A percentile compares a stretch with the other conserved stretches of the same genome.
These are phyloP conservation scores for Coniochaeta pulveracea DNA, from an alignment of 2,329 filamentous ascomycete species.

Conservation along the genomic window DNA sequence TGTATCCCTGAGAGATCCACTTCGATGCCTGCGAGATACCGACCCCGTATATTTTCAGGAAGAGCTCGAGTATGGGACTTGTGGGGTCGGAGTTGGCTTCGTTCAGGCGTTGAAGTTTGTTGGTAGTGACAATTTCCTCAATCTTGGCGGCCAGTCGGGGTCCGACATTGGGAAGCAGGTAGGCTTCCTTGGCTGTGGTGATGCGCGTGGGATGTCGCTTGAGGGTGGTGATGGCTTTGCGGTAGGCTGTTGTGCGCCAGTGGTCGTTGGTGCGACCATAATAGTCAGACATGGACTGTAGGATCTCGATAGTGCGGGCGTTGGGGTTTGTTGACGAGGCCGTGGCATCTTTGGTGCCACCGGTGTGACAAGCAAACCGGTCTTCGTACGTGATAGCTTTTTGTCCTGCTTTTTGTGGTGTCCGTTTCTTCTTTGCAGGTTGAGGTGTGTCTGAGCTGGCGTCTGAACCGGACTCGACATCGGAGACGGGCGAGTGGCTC, in stretches of 20 bases:
- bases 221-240: conserved; percentile 64
- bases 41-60: conserved; percentile 70
- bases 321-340: conserved; percentile 53
- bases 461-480: conserved; percentile 9
- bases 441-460: not conserved
- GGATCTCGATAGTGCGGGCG: conserved; percentile 58
- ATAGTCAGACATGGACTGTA: conserved; percentile 69
- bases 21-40: conserved; percentile 58
- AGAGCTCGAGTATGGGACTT: conserved; percentile 55
- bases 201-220: conserved; percentile 54
- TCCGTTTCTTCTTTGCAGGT: conserved; percentile 3
- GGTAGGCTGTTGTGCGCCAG: conserved; percentile 68
- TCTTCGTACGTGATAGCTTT: conserved; percentile 27
- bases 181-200: conserved; percentile 57
- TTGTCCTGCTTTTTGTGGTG: conserved; percentile 13
- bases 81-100: conserved; percentile 55
- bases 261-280: conserved; percentile 66
- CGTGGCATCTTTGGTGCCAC: conserved; percentile 30
- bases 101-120: conserved; percentile 60
- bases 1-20: conserved; percentile 68
- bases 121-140: conserved; percentile 73
- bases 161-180: conserved; percentile 57
- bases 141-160: conserved; percentile 70
- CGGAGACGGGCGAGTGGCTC: conserved; percentile 7
- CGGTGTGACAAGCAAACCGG: conserved; percentile 42